Conservation (phyloP, 164 flowering plant genomes). For the Nymphaea colorata region DNA sequence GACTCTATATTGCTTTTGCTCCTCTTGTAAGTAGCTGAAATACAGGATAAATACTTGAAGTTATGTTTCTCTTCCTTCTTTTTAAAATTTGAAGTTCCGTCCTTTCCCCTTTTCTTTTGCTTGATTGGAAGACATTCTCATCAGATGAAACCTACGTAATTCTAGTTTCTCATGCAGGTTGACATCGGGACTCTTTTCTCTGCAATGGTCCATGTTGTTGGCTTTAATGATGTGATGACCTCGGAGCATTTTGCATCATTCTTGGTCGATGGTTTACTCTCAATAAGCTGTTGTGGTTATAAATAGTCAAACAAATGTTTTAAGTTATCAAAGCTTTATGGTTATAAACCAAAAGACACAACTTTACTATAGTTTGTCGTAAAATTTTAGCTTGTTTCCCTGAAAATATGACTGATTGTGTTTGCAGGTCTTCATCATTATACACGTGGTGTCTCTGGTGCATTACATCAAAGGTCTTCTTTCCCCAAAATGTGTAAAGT, state of each 20-base stretch:
- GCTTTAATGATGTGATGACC: conserved; percentile 98
- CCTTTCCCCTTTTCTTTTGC: neutral
- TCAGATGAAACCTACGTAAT: too few species aligned
- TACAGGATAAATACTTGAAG: neutral
- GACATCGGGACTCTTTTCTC: conserved; percentile 86
- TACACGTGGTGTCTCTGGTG: conserved; percentile 95
- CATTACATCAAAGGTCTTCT: conserved; percentile 91
- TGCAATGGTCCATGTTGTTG: conserved; percentile 95
- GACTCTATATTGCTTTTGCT: conserved; percentile 90
- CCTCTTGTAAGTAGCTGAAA: conserved; percentile 69
- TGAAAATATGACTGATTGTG: neutral
- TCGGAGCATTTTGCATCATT: conserved; percentile 99
- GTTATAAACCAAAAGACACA: too few species aligned
- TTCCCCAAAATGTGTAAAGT: conserved; percentile 91
- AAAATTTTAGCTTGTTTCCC: too few species aligned
- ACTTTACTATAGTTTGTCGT: too few species aligned
- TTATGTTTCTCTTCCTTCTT: neutral
- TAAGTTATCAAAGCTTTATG: too few species aligned
- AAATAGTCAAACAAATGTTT: too few species aligned
- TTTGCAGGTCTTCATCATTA: conserved; percentile 82
- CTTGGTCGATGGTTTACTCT: conserved; percentile 42
- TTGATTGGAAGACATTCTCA: too few species aligned
- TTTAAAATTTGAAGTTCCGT: neutral
- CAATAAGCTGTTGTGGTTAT: too few species aligned
- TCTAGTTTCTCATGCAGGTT: conserved; percentile 40